Evolutionary conservation across 179 eudicot genomes (phyloP), one percentile per base, ranked within the genome.

Genomic region (Dionaea muscipula): DNA sequence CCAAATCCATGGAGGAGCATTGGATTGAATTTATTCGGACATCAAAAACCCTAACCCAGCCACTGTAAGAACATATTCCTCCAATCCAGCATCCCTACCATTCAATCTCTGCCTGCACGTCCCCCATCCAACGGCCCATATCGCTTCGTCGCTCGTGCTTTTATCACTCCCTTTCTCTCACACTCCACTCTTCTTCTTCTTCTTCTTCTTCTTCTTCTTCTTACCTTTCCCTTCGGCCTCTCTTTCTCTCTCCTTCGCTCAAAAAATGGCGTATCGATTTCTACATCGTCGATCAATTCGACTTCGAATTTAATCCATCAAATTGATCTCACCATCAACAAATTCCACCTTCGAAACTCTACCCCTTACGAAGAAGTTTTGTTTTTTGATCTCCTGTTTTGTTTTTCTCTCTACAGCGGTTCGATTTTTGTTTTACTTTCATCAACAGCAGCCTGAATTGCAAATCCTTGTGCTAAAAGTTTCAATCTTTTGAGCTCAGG

Each of bases 131-230:
- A 49, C 53, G 53, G 53, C 17, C 7, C 53, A 25, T 19, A 26
- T 26, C 18, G 24, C 53, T 26, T 15, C 19, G 7, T 33, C 28
- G 53, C 53, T 26, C 53, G 24, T 14, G 33, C 53, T 49, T 49
- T 49, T 26, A 49, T 51, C 33, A n/a, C 26, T 63, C 56, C 31
- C 56, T 53, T 26, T 18, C 56, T 35, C 56, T n/a, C 53, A 2
- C 53, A 1, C 25, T 28, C 56, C 11, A 23, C 17, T 51, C 36
- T 31, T 13, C 15, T 21, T n/a, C n/a, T n/a, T n/a, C n/a, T 53
- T 38, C n/a, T 38, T 53, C 24, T 16, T 23, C 26, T 13, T 53
- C 41, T 35, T 20, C 19, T 1, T 49, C 53, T 18, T n/a, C n/a
- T n/a, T n/a, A n/a, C n/a, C 26, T 9, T 19, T 21, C 26, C 17